Conservation (phyloP, 495 filamentous ascomycete species). For the Collariella sp. region DNA sequence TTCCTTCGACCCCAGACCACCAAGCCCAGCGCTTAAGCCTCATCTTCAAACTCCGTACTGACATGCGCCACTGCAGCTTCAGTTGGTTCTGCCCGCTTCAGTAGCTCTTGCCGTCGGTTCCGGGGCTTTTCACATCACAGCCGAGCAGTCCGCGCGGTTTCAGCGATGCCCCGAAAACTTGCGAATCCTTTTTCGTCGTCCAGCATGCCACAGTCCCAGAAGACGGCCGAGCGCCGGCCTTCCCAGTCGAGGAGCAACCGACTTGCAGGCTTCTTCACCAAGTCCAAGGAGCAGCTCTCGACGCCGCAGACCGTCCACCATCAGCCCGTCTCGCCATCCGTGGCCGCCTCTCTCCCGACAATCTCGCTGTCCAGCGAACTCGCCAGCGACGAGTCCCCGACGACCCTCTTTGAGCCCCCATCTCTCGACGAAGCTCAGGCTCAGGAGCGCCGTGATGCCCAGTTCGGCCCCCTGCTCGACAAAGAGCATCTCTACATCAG, state of each 20-base stretch:
- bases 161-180: conserved; percentile 48
- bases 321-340: conserved; percentile 51
- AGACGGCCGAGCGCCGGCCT: conserved; percentile 39
- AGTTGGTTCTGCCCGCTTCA: conserved; percentile 11
- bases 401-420: conserved; percentile 84
- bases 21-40: not conserved
- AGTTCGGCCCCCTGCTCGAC: conserved; percentile 82
- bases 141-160: not conserved
- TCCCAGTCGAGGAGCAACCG: conserved; percentile 51
- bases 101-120: conserved; percentile 4
- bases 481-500: conserved; percentile 79
- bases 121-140: not conserved
- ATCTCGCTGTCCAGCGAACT: conserved; percentile 82
- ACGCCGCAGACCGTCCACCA: conserved; percentile 51
- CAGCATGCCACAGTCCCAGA: conserved; percentile 32
- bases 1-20: not conserved
- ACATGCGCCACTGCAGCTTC: not conserved
- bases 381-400: conserved; percentile 59
- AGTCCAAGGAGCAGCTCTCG: conserved; percentile 50
- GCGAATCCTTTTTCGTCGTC: conserved; percentile 33
- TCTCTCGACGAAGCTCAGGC: conserved; percentile 74
- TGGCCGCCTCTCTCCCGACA: conserved; percentile 69
- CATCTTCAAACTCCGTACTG: not conserved
- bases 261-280: conserved; percentile 58
- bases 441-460: conserved; percentile 71